A percentile compares a stretch with the other conserved stretches of the same genome.
Evolutionary conservation across 2,329 filamentous ascomycete genomes (phyloP).

Genomic region (Lecanosticta acicola): DNA sequence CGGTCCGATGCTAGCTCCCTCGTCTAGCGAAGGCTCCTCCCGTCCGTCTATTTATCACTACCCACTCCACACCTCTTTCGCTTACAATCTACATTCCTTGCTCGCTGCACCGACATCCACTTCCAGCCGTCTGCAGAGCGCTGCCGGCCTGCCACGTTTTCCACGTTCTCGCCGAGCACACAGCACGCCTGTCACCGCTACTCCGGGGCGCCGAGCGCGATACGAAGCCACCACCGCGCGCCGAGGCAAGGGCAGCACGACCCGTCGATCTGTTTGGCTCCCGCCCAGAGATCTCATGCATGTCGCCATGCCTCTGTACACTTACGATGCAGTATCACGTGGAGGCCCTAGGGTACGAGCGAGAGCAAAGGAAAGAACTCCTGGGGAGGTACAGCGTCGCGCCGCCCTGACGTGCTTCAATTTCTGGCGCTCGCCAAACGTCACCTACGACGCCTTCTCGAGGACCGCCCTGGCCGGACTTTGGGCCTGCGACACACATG

Average conservation of each 20-base stretch:
- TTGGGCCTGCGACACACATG: background rate
- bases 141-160: constrained; percentile 25
- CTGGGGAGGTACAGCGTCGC: constrained; percentile 6
- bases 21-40: no score
- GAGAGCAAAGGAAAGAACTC: constrained; percentile 10
- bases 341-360: constrained; percentile 10
- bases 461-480: background rate
- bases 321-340: constrained; percentile 22
- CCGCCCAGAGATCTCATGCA: constrained; percentile 21
- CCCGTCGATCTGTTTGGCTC: constrained; percentile 20
- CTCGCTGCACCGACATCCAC: background rate
- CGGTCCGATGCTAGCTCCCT: background rate
- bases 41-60: background rate
- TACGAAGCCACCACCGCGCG: constrained; percentile 4
- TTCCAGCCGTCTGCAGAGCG: constrained; percentile 10
- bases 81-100: background rate
- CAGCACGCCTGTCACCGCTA: constrained; percentile 24
- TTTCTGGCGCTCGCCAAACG: constrained; percentile 4
- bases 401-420: constrained; percentile 2
- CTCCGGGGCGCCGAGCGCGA: constrained; percentile 14
- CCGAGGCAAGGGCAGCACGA: constrained; percentile 16
- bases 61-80: background rate
- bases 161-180: constrained; percentile 22
- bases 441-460: background rate
- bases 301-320: constrained; percentile 13